Evolutionary conservation across 2,329 filamentous ascomycete genomes (phyloP), one percentile per base, ranked within the genome.

Genomic region (Daldinia eschscholtzii): DNA sequence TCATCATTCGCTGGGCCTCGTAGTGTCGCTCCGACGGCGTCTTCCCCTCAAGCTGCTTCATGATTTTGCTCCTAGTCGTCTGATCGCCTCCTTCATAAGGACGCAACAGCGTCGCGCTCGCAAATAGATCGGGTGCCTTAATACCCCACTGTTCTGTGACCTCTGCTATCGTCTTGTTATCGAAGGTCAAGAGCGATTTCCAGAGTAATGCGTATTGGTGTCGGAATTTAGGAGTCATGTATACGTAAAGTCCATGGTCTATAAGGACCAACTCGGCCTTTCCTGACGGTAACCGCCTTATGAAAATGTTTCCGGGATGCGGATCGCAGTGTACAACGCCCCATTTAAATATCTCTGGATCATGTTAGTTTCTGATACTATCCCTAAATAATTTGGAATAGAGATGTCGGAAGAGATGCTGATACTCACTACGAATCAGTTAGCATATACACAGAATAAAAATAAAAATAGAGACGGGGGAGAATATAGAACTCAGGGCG

Each of bases 331-430:
- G 95, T 0, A 98, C 93, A 48, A 93, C 88, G 12, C 96, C 96
- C 93, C 93, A 98, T 72, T 97, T 91, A 84, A 98, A 99, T 87
- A 98, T 98, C 78, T 98, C 95, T 2, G 93, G n/a, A 48, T n/a
- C 7, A 39, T 28, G 42, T 69, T 57, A 69, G 67, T 59, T 3
- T 53, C 9, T 10, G 28, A 10, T 41, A 28, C 18, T 26, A 7
- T 50, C 20, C 33, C n/a, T n/a, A n/a, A n/a, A n/a, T n/a, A n/a
- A n/a, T n/a, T n/a, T n/a, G n/a, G n/a, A n/a, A n/a, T n/a, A n/a
- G n/a, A n/a, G n/a, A n/a, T n/a, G n/a, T n/a, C n/a, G n/a, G n/a
- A n/a, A n/a, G n/a, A n/a, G n/a, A n/a, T n/a, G n/a, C n/a, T n/a
- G n/a, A 20, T 52, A 69, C 67, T 69, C 39, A 69, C 67, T 69